These are phyloP conservation scores for Tremella mesenterica DNA, from an alignment of 768 basidiomycete genomes.

Conservation along the genomic window DNA sequence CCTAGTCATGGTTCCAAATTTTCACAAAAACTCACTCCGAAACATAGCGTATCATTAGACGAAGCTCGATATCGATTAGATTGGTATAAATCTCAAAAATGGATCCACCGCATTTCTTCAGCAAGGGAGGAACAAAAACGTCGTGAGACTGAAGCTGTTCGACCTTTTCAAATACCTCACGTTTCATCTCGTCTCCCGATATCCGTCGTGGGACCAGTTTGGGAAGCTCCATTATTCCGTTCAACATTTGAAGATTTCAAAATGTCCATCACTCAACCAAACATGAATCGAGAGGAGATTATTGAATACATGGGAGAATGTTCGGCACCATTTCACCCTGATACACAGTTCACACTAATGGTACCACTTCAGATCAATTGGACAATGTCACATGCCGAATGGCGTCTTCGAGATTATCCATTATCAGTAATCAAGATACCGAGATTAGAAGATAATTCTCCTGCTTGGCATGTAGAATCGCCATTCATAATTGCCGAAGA, in stretches of 20 bases:
- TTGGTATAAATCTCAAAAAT: constrained; percentile 62
- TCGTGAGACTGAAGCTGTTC: constrained; percentile 51
- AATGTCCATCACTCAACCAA: constrained; percentile 55
- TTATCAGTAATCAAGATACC: constrained; percentile 73
- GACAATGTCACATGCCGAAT: constrained; percentile 54
- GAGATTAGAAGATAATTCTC: constrained; percentile 24
- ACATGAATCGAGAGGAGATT: constrained; percentile 51
- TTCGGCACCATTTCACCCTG: constrained; percentile 56
- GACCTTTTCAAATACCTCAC: constrained; percentile 44
- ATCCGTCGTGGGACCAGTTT: constrained; percentile 30
- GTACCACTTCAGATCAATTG: constrained; percentile 73
- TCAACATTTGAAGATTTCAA: constrained; percentile 55
- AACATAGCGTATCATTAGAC: constrained; percentile 54
- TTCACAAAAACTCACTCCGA: constrained; percentile 8
- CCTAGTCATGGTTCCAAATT: background rate
- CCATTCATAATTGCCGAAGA: constrained; percentile 79
- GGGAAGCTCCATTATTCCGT: constrained; percentile 62
- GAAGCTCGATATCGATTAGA: constrained; percentile 66
- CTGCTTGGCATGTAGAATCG: constrained; percentile 58
- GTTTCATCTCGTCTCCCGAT: constrained; percentile 42
- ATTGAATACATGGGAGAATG: constrained; percentile 52
- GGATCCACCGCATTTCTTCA: constrained; percentile 55
- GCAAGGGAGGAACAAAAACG: constrained; percentile 50
- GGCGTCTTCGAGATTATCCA: constrained; percentile 77
- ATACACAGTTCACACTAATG: constrained; percentile 67